Evolutionary conservation across 768 basidiomycete species (phyloP), one percentile per base, ranked within the genome.

Genomic region (Mycena amicta): DNA sequence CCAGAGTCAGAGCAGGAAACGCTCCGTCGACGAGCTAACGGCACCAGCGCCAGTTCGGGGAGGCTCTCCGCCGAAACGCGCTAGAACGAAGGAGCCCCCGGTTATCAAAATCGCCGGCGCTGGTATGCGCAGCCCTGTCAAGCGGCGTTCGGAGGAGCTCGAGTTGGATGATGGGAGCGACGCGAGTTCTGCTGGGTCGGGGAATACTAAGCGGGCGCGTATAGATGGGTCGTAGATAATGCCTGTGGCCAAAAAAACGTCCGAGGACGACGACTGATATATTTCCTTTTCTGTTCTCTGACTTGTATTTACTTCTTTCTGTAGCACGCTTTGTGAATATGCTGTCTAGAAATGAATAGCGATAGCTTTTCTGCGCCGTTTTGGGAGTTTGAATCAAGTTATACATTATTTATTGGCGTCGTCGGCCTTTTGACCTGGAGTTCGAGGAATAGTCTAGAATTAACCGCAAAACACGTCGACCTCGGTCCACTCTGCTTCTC

Each of bases 121-220:
- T 25, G 6, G 6, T 11, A 41, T 22, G 62, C 31, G 69, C 67
- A 41, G 40, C 29, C 68, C 75, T 20, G 63, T 71, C 22, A 76
- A 77, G 64, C 73, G 77, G 8, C 67, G 72, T 1, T 78, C 74
- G 18, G 69, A 70, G 51, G 76, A 78, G 60, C 58, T 77, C 6
- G 76, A 77, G 6, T 64, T 56, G 30, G 75, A 74, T 26, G 28
- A 49, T 23, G 45, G 22, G 31, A 50, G 4, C n/a, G 26, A 28
- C 20, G 22, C 45, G 26, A 12, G 4, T 20, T 29, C 8, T n/a
- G 33, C 3, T 8, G 20, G 41, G 45, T 56, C 27, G 27, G 55
- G 45, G 6, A 23, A 49, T 12, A 31, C 47, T 4, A 49, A 49
- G 47, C 47, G 47, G 6, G 47, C 47, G 23, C 22, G 47, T 6